Conservation (phyloP, 768 basidiomycete genomes). For the Gymnopilus dilepis region DNA sequence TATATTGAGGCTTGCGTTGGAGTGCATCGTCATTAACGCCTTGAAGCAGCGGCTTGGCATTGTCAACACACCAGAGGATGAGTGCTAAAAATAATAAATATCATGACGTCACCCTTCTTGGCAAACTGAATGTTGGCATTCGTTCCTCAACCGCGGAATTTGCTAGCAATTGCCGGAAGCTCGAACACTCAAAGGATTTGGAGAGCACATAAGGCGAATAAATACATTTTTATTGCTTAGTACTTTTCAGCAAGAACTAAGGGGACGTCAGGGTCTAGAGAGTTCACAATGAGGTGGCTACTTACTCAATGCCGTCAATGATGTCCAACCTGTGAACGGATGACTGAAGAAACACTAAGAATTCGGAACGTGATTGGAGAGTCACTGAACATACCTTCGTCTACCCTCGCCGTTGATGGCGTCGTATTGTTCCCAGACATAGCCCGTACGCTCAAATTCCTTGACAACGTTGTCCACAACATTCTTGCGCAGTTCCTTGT, state of each 20-base stretch:
- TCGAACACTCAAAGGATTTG: too few relatives aligned
- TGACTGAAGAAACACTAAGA: conserved; percentile 56
- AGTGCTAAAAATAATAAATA: conserved; percentile 10
- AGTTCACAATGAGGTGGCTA: conserved; percentile 20
- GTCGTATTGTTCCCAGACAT: conserved; percentile 98
- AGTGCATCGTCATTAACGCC: conserved; percentile 19
- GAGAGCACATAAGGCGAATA: too few relatives aligned
- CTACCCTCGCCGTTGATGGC: conserved; percentile 80
- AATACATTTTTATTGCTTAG: conserved; percentile 20
- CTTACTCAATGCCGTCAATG: conserved; percentile 86
- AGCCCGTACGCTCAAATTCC: conserved; percentile 93
- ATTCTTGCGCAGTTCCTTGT: conserved; percentile 79
- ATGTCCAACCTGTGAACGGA: conserved; percentile 98
- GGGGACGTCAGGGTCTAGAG: not conserved
- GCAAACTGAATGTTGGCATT: not conserved
- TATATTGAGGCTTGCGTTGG: conserved; percentile 16
- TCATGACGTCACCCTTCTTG: not conserved
- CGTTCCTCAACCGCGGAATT: too few relatives aligned
- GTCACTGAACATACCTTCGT: conserved; percentile 68
- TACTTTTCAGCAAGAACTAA: conserved; percentile 43
- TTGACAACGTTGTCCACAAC: conserved; percentile 83
- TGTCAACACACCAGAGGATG: not conserved
- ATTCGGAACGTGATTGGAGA: not conserved
- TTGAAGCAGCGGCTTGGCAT: conserved; percentile 12
- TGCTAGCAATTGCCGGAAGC: too few relatives aligned